Base-by-base conservation (phyloP, 2,329 filamentous ascomycete genomes). In the Nemania sp. region DNA sequence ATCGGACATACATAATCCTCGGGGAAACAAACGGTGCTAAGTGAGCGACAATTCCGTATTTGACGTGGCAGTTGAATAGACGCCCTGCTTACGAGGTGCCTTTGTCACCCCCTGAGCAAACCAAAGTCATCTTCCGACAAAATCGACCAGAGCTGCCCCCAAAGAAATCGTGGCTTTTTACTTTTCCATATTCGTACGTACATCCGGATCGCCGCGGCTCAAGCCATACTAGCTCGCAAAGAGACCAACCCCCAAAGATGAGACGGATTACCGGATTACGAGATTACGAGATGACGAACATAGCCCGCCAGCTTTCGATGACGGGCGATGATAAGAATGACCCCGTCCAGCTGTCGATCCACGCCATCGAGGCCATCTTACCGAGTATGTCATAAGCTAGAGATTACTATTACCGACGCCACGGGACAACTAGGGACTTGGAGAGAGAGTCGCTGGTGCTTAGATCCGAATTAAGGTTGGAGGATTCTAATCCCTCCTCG, bases 401-500 rank as follows among this genome's bases (percentile, higher is more conserved):
- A 6, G 35, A 43, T 25, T 21, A 57, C 25, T 57, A 37, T 42
- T 50, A 50, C 54, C 54, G 37, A 45, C 25, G 39, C 54, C 39
- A 15, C 29, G 46, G 47, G 29, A 57, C 43, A 25, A n/a, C 34
- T 29, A 42, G 29, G 18, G 15, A 25, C 15, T 11, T 32, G 13
- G 43, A n/a, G 39, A 34, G n/a, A 40, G 43, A 12, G 35, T 43
- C 54, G 54, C 18, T 37, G 37, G 43, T 34, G 13, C 17, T 49
- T 25, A 49, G 37, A 12, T n/a, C 37, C 9, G 25, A 43, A 50
- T 37, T 50, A 57, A 57, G 46, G 54, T 57, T 57, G 54, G 45
- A 57, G 54, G 54, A 50, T 57, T 57, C 46, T 3, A 29, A 57
- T 50, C 54, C 54, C 47, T 57, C 47, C 54, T 34, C 25, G n/a